These are phyloP conservation scores for Candida mesenterica DNA, from an alignment of 1,139 yeast species.

Conservation along the genomic window DNA sequence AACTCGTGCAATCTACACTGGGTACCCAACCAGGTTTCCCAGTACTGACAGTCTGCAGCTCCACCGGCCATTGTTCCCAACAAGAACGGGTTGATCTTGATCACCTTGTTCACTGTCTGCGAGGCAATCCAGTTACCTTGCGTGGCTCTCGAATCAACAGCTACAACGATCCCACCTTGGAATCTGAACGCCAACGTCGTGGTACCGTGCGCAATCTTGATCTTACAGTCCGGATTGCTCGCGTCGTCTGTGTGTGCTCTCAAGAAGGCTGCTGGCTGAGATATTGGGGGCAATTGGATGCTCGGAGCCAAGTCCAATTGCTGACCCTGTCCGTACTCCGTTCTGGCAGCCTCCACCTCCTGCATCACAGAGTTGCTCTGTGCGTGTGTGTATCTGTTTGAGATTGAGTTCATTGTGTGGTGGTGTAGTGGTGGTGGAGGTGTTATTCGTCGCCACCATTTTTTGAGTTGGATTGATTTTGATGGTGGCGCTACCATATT, in stretches of 20 bases:
- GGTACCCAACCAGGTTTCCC: conserved; percentile 99
- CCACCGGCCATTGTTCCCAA: conserved; percentile 99
- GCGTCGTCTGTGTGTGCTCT: conserved; percentile 98
- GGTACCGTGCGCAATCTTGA: conserved; percentile 97
- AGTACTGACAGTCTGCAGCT: conserved; percentile 98
- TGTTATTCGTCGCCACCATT: background rate
- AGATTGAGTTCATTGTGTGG: conserved; percentile 40
- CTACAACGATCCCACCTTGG: conserved; percentile 93
- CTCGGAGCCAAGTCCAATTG: conserved; percentile 56
- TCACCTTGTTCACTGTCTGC: conserved; percentile 95
- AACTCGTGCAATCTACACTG: conserved; percentile 95
- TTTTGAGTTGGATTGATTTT: background rate
- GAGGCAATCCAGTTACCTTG: conserved; percentile 99
- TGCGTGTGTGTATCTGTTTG: conserved; percentile 37
- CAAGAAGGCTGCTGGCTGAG: conserved; percentile 89
- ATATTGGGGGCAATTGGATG: conserved; percentile 76
- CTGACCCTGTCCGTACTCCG: conserved; percentile 22
- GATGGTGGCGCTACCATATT: background rate
- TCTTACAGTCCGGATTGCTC: conserved; percentile 86
- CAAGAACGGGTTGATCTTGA: conserved; percentile 90
- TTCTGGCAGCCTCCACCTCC: conserved; percentile 30
- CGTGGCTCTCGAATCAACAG: conserved; percentile 98
- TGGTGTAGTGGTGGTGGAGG: too few relatives aligned
- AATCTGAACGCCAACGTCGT: conserved; percentile 96
- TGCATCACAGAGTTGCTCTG: conserved; percentile 27